These are phyloP conservation scores for Drechslerella dactyloides DNA, from an alignment of 2,329 filamentous ascomycete species.

Conservation along the genomic window DNA sequence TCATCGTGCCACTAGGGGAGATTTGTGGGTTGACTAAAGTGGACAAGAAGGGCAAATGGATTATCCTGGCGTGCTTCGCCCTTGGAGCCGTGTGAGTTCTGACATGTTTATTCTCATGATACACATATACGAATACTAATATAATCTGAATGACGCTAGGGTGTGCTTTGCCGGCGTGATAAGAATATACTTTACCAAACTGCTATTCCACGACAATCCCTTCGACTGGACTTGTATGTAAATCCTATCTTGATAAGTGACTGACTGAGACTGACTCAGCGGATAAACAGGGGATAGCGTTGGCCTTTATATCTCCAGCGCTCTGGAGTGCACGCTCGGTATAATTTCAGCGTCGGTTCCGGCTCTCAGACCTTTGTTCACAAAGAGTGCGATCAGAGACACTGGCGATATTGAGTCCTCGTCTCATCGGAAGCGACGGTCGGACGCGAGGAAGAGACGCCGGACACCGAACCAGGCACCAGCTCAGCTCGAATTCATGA, in stretches of 20 bases:
- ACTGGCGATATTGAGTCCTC: slow-evolving; percentile 33
- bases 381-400: slow-evolving; percentile 19
- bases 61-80: slow-evolving; percentile 28
- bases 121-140: background rate
- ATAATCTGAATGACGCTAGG: slow-evolving; percentile 1
- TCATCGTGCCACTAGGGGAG: slow-evolving; percentile 41
- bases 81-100: slow-evolving; percentile 39
- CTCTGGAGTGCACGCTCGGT: slow-evolving; percentile 31
- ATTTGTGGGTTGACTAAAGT: slow-evolving; percentile 36
- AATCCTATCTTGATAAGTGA: background rate
- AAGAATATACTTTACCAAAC: slow-evolving; percentile 45
- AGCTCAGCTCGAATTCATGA: slow-evolving; percentile 34
- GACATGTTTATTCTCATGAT: background rate
- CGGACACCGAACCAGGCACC: slow-evolving; percentile 25
- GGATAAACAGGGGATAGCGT: slow-evolving; percentile 27
- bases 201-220: slow-evolving; percentile 31
- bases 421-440: slow-evolving; percentile 28
- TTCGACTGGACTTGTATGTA: slow-evolving; percentile 45
- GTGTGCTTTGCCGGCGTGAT: slow-evolving; percentile 41
- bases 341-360: slow-evolving; percentile 44
- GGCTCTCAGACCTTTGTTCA: slow-evolving; percentile 32
- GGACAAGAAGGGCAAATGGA: slow-evolving; percentile 35
- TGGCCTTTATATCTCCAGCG: slow-evolving; percentile 30
- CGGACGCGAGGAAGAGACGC: slow-evolving; percentile 29
- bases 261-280: background rate